These are phyloP conservation scores for Pleurotus sapidus DNA, from an alignment of 768 basidiomycete species.

Conservation along the genomic window DNA sequence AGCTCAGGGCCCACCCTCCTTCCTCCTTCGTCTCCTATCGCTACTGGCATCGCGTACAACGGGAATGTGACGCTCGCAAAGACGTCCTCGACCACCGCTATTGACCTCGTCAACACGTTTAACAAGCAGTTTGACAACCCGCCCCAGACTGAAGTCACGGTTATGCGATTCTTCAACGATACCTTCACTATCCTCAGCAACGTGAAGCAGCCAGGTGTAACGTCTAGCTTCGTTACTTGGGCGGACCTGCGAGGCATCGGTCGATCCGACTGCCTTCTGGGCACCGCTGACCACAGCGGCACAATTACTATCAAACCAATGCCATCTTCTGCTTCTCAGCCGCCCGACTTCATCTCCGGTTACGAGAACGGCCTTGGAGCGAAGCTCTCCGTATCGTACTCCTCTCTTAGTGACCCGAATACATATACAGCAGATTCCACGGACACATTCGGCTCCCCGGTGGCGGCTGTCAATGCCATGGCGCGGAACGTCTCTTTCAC, in stretches of 20 bases:
- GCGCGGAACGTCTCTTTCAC: slow-evolving; percentile 11
- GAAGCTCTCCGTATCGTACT: neutral
- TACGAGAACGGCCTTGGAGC: slow-evolving; percentile 4
- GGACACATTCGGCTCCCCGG: neutral
- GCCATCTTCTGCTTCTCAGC: neutral
- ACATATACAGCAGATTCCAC: slow-evolving; percentile 1
- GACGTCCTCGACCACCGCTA: neutral
- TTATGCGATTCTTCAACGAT: slow-evolving; percentile 1
- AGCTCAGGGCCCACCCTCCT: slow-evolving; percentile 4
- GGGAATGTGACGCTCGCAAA: slow-evolving; percentile 1
- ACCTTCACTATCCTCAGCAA: neutral
- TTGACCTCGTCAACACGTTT: slow-evolving; percentile 6
- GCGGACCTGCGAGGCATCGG: slow-evolving; percentile 1
- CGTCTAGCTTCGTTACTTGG: slow-evolving; percentile 3
- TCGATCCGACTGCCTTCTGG: slow-evolving; percentile 1
- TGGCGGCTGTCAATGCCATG: slow-evolving; percentile 12
- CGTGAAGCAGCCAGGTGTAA: neutral
- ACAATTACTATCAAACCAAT: neutral
- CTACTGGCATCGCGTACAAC: neutral
- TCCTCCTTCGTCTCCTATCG: neutral
- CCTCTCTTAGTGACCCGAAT: neutral
- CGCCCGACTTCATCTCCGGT: neutral
- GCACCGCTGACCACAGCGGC: neutral
- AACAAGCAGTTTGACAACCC: neutral
- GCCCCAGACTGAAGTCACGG: slow-evolving; percentile 1